These are phyloP conservation scores for Alternaria sp. DNA, from an alignment of 2,329 filamentous ascomycete genomes.

Conservation along the genomic window DNA sequence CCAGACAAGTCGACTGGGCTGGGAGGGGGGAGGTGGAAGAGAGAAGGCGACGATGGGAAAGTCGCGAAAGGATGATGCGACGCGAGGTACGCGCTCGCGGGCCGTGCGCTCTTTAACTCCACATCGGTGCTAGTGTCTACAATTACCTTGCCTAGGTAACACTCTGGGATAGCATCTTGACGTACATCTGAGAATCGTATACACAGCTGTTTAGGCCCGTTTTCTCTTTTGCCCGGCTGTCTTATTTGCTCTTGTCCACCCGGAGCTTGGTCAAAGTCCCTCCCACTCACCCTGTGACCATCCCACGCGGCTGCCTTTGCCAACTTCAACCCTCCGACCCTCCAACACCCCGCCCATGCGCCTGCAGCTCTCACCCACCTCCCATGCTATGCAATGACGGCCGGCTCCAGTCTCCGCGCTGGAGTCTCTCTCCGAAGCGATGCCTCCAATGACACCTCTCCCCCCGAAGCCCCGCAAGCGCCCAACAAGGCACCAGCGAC, in stretches of 20 bases:
- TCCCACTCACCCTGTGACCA: constrained; percentile 16
- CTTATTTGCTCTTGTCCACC: neutral
- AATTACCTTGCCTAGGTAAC: neutral
- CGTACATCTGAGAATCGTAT: neutral
- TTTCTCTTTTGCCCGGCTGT: neutral
- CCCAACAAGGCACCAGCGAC: constrained; percentile 67
- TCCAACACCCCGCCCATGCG: constrained; percentile 21
- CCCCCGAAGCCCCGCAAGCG: constrained; percentile 34
- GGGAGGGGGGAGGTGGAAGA: constrained; percentile 21
- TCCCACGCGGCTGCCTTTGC: constrained; percentile 17
- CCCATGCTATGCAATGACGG: constrained; percentile 48
- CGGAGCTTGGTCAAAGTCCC: neutral
- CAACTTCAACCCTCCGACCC: constrained; percentile 5
- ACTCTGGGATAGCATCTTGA: neutral
- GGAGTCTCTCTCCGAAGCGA: constrained; percentile 38
- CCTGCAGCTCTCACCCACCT: constrained; percentile 24
- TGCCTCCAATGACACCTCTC: constrained; percentile 21
- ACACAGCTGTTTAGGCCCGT: neutral
- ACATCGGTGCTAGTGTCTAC: constrained; percentile 1
- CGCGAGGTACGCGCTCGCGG: constrained; percentile 33
- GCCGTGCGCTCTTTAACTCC: constrained; percentile 17
- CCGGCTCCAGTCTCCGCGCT: constrained; percentile 46
- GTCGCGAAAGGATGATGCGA: constrained; percentile 32
- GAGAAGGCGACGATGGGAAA: constrained; percentile 29
- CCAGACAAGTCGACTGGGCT: constrained; percentile 26